Percentiles rank a stretch among this genome's conserved stretches.
These are phyloP conservation scores for Lentithecium fluviatile DNA, from an alignment of 495 filamentous ascomycete genomes.

Conservation along the genomic window DNA sequence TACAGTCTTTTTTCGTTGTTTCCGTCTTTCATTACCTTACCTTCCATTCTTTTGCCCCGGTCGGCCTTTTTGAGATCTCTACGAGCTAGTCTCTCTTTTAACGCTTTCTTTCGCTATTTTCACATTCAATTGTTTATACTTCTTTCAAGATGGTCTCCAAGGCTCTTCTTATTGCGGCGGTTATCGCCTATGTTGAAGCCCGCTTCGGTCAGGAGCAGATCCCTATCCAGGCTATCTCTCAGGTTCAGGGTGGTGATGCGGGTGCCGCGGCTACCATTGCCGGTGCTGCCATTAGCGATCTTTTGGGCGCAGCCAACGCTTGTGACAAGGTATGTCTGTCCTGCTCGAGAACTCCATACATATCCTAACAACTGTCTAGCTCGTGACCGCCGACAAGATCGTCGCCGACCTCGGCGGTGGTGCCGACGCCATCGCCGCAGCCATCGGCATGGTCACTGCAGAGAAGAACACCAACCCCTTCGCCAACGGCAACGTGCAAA, in stretches of 20 bases:
- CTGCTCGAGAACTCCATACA: background rate
- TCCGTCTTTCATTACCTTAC: slow-evolving; percentile 17
- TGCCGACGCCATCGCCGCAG: slow-evolving; percentile 54
- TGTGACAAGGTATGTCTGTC: slow-evolving; percentile 52
- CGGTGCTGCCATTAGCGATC: slow-evolving; percentile 51
- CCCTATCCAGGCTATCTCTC: slow-evolving; percentile 47
- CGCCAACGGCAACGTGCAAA: slow-evolving; percentile 50
- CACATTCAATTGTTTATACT: slow-evolving; percentile 31
- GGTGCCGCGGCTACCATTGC: slow-evolving; percentile 57
- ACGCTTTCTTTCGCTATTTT: slow-evolving; percentile 28
- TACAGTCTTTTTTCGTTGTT: slow-evolving; percentile 14
- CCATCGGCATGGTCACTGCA: slow-evolving; percentile 59
- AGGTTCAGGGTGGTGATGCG: slow-evolving; percentile 51
- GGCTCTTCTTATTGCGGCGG: slow-evolving; percentile 40
- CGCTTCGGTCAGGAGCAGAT: slow-evolving; percentile 54
- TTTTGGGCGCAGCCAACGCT: slow-evolving; percentile 58
- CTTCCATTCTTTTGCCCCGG: slow-evolving; percentile 41
- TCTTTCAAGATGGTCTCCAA: slow-evolving; percentile 51
- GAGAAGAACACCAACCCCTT: slow-evolving; percentile 71
- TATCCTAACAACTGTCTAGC: slow-evolving; percentile 41
- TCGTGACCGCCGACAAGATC: slow-evolving; percentile 58
- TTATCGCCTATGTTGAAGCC: slow-evolving; percentile 52
- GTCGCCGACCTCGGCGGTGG: slow-evolving; percentile 54
- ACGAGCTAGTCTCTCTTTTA: slow-evolving; percentile 45
- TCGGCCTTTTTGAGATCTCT: slow-evolving; percentile 39